These are phyloP conservation scores for Blastocystis hominis DNA, from an alignment of 352 stramenopile genomes.

Conservation along the genomic window DNA sequence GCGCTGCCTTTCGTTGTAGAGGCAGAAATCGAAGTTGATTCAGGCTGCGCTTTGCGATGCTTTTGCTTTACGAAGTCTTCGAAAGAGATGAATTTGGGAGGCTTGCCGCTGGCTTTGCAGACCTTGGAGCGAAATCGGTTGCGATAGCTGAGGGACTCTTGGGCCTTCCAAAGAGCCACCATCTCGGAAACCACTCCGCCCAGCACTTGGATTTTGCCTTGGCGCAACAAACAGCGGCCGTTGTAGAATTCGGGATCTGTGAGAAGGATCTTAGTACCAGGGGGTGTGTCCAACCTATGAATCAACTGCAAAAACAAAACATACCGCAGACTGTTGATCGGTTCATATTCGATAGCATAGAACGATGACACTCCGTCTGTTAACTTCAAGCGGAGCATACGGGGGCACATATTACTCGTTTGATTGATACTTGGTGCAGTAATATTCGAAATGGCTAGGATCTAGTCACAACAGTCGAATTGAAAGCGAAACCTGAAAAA, in stretches of 20 bases:
- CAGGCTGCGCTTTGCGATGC: neutral
- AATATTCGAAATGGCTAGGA: slow-evolving; percentile 8
- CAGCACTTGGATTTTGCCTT: neutral
- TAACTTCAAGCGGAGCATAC: neutral
- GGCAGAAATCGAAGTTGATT: neutral
- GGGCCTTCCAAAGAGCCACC: slow-evolving; percentile 1
- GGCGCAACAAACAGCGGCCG: neutral
- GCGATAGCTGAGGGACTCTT: slow-evolving; percentile 11
- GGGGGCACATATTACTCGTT: neutral
- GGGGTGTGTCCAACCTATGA: neutral
- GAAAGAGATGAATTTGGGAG: slow-evolving; percentile 49
- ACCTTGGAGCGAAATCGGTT: slow-evolving; percentile 24
- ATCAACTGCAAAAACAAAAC: neutral
- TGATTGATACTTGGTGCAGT: slow-evolving; percentile 33
- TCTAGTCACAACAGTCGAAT: neutral
- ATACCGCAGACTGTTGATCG: neutral
- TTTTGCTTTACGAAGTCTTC: slow-evolving; percentile 50
- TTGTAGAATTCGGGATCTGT: slow-evolving; percentile 38
- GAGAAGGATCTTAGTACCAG: slow-evolving; percentile 31
- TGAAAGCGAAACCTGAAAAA: neutral
- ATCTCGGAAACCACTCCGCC: slow-evolving; percentile 5
- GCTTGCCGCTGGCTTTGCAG: neutral
- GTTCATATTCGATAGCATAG: slow-evolving; percentile 17
- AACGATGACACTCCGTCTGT: slow-evolving; percentile 22
- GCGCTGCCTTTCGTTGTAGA: neutral